Percentiles rank a stretch among this genome's conserved stretches.
Evolutionary conservation across 805 yeast genomes (phyloP).

Genomic region (Kodamaea hsintzibuensis): DNA sequence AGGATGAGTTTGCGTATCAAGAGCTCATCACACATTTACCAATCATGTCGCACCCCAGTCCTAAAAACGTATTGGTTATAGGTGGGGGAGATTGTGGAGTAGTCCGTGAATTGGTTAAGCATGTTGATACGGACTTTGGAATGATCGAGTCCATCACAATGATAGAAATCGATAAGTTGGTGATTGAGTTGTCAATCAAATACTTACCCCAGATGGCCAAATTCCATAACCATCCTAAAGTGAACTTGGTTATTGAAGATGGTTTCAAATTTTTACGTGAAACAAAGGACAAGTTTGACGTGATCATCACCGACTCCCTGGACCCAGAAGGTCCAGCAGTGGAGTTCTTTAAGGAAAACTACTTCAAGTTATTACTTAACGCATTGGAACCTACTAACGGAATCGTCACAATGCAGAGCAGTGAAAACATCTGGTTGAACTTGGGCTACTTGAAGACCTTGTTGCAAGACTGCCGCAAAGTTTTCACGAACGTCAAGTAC

Average conservation of each 20-base stretch:
- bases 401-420: conserved; percentile 77
- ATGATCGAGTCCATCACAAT: conserved; percentile 64
- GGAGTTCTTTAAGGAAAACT: conserved; percentile 75
- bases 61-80: conserved; percentile 76
- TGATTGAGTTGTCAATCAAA: conserved; percentile 67
- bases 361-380: conserved; percentile 64
- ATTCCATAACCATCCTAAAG: conserved; percentile 62
- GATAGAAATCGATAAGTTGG: conserved; percentile 89
- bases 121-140: conserved; percentile 39
- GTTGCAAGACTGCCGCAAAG: conserved; percentile 48
- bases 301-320: conserved; percentile 87
- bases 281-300: conserved; percentile 59
- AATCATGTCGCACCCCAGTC: conserved; percentile 70
- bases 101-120: conserved; percentile 82
- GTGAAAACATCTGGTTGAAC: conserved; percentile 77
- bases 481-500: conserved; percentile 63
- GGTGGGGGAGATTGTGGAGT: conserved; percentile 99
- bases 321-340: conserved; percentile 98
- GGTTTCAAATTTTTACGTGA: conserved; percentile 75
- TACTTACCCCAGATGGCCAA: conserved; percentile 78
- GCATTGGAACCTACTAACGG: conserved; percentile 60
- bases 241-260: conserved; percentile 68
- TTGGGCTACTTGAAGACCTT: conserved; percentile 51
- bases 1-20: conserved; percentile 93
- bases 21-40: conserved; percentile 89